A percentile compares a stretch with the other conserved stretches of the same genome.
These are phyloP conservation scores for Lotmaria passim DNA, from an alignment of 208 protist species.

Conservation along the genomic window DNA sequence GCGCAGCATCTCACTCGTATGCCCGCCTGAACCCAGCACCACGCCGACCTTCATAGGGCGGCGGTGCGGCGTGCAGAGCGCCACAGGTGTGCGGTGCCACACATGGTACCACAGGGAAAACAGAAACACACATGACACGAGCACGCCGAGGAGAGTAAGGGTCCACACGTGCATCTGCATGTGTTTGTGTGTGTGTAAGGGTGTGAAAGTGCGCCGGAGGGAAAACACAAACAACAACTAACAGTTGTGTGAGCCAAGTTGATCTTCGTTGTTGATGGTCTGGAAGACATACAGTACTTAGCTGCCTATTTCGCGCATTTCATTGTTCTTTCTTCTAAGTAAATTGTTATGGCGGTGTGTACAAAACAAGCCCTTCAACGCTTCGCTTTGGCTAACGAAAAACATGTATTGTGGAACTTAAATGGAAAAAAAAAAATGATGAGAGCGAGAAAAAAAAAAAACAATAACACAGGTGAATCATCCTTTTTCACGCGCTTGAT, in stretches of 20 bases:
- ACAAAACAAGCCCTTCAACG: no score
- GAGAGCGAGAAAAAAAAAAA: no score
- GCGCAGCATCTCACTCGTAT: conserved; percentile 93
- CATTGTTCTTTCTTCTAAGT: no score
- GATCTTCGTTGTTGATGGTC: neutral
- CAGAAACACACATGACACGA: conserved; percentile 6
- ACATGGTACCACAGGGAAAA: conserved; percentile 24
- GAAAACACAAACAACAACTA: neutral
- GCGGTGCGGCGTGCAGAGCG: conserved; percentile 27
- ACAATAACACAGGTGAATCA: no score
- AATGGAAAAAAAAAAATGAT: no score
- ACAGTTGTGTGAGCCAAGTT: no score
- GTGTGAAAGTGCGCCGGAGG: conserved; percentile 6
- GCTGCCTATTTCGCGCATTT: no score
- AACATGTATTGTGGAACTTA: no score
- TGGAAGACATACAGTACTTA: neutral
- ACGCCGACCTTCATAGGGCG: conserved; percentile 61
- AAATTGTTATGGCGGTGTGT: no score
- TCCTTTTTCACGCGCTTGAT: no score
- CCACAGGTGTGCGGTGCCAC: conserved; percentile 21
- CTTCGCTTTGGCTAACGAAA: no score
- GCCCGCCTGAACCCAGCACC: conserved; percentile 91
- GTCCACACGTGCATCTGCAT: conserved; percentile 14
- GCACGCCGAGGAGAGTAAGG: conserved; percentile 11
- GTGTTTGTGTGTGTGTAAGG: neutral